A percentile compares a stretch with the other conserved stretches of the same genome.
Evolutionary conservation across 768 basidiomycete species (phyloP).

Genomic region (Hortiboletus flavorubellus): DNA sequence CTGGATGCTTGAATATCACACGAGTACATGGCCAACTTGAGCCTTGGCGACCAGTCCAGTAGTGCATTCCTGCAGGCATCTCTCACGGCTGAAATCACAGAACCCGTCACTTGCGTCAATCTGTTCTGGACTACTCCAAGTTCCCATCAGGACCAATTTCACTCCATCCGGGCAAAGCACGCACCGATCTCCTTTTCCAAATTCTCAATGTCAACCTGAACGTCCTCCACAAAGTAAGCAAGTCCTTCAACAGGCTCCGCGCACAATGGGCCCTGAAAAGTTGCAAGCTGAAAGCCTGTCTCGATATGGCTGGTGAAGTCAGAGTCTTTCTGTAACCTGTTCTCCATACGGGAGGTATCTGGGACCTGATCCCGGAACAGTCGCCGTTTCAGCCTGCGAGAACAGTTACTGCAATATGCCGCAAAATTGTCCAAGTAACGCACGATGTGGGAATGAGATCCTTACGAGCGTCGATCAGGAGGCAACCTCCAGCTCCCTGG

Average conservation of each 20-base stretch:
- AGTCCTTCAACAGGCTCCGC: conserved; percentile 93
- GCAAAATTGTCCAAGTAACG: conserved; percentile 29
- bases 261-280: conserved; percentile 92
- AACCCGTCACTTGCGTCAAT: conserved; percentile 83
- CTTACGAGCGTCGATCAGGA: conserved; percentile 74
- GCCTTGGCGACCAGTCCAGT: conserved; percentile 95
- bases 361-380: conserved; percentile 38
- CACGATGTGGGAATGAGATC: conserved; percentile 50
- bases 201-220: conserved; percentile 58
- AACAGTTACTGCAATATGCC: conserved; percentile 4
- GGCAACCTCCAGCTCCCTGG: conserved; percentile 77
- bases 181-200: conserved; percentile 66
- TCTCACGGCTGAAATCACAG: conserved; percentile 81
- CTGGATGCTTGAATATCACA: conserved; percentile 98
- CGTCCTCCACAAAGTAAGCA: conserved; percentile 82
- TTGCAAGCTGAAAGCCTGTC: conserved; percentile 92
- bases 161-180: conserved; percentile 21
- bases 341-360: conserved; percentile 31
- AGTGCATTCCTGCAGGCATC: conserved; percentile 89
- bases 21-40: conserved; percentile 98
- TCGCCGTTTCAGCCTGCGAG: conserved; percentile 49
- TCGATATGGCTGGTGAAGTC: conserved; percentile 86
- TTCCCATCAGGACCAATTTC: conserved; percentile 10
- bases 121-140: conserved; percentile 63
- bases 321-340: conserved; percentile 33